Evolutionary conservation across 257 asterid species (phyloP), one percentile per base, ranked within the genome.

Genomic region (Mentha longifolia): DNA sequence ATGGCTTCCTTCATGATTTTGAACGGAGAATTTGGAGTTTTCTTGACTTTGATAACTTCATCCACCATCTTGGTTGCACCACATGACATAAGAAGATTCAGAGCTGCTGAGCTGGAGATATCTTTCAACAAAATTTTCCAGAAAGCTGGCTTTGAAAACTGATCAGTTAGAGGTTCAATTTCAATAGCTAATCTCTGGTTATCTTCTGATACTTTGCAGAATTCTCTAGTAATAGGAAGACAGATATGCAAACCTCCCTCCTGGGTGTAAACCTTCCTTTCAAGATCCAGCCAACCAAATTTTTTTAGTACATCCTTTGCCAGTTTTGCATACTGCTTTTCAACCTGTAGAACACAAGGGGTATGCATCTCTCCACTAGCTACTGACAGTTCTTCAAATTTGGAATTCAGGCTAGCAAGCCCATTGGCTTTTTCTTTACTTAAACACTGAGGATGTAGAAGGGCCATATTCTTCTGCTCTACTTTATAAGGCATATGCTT

Each of bases 261-360:
- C 79, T 73, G 80, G 50, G 92, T 77, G 79, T 84, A 86, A 62
- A 84, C 98, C 82, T 92, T 88, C 85, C 98, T 89, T 62, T 78
- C 85, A 31, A 86, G 86, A 85, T 92, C 99, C 77, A 95, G 83
- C 98, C 99, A 95, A 64, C 95, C 93, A 70, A 89, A 79, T 11
- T 80, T 90, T 80, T 95, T 95, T 72, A 95, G 78, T 68, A 88
- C 41, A 74, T 95, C 98, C 84, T 95, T 95, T 6, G 78, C 97
- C 58, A 84, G 56, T 82, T 95, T 95, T 13, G 92, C 99, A 68
- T 84, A 74, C 74, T 83, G 83, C 74, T 81, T 92, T 79, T 79
- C 88, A 39, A 91, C 77, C 73, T 74, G 85, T 67, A 92, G 85
- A 79, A 87, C 88, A 79, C 78, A 84, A 71, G 86, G 84, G 9